Evolutionary conservation across 2,329 filamentous ascomycete species (phyloP).

Genomic region (Botryotinia globosa): DNA sequence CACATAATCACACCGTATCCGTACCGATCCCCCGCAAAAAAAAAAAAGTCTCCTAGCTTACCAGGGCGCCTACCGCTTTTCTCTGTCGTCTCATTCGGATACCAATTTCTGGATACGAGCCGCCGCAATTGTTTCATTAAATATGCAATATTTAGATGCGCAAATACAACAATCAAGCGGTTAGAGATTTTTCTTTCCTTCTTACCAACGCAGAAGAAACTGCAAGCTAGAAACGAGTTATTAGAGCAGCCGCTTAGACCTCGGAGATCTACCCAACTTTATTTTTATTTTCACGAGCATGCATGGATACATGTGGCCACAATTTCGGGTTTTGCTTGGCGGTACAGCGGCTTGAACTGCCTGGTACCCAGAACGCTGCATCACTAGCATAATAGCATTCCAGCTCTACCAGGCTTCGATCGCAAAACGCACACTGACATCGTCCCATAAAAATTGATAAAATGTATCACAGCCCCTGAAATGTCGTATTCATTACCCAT

Average conservation of each 20-base stretch:
- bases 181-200: no score
- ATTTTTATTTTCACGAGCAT: background rate
- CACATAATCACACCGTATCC: background rate
- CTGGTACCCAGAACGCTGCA: background rate
- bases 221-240: background rate
- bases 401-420: background rate
- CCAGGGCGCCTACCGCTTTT: background rate
- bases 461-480: background rate
- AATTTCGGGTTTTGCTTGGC: background rate
- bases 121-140: background rate
- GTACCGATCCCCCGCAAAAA: slow-evolving; percentile 1
- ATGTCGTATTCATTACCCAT: background rate
- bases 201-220: background rate
- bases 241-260: background rate
- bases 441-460: slow-evolving; percentile 2
- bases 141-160: background rate
- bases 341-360: background rate
- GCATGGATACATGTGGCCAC: background rate
- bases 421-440: background rate
- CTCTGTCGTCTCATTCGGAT: background rate
- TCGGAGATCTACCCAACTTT: background rate
- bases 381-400: no score
- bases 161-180: background rate
- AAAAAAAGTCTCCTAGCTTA: background rate
- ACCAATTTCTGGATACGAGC: background rate